phyloP scores from a whole-genome alignment of 2,329 filamentous ascomycete species.

The Chaetomium sp. region DNA sequence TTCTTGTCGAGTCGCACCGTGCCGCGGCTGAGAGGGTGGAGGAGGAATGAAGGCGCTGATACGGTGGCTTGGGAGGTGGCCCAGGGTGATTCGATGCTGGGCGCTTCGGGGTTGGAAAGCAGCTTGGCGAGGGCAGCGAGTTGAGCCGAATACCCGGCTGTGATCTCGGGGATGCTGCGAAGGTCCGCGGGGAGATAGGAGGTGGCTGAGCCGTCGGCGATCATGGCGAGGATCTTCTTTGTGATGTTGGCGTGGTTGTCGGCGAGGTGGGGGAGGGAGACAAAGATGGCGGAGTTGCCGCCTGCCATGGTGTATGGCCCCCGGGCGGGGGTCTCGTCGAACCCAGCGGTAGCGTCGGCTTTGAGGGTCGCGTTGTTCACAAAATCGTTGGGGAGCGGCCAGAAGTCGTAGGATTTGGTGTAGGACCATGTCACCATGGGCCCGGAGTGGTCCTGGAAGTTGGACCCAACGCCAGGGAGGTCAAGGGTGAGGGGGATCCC shows the following conservation, averaged over 20 bases:
- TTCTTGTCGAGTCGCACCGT: slow-evolving; percentile 22
- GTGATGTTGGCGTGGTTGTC: slow-evolving; percentile 10
- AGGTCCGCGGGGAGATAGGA: slow-evolving; percentile 15
- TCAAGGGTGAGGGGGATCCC: slow-evolving; percentile 47
- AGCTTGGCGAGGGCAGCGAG: slow-evolving; percentile 12
- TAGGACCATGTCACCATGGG: slow-evolving; percentile 21
- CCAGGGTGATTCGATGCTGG: slow-evolving; percentile 15
- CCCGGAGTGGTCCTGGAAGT: slow-evolving; percentile 33
- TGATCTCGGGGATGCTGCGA: slow-evolving; percentile 8
- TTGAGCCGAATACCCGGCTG: slow-evolving; percentile 16
- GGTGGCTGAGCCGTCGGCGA: neutral
- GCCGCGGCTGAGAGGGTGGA: slow-evolving; percentile 25
- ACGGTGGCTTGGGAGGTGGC: slow-evolving; percentile 12
- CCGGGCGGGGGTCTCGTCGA: slow-evolving; percentile 27
- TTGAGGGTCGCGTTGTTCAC: slow-evolving; percentile 27
- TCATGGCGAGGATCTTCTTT: slow-evolving; percentile 10
- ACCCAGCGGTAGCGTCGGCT: slow-evolving; percentile 28
- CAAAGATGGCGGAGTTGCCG: slow-evolving; percentile 28
- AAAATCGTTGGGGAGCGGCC: slow-evolving; percentile 16
- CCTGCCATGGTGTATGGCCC: slow-evolving; percentile 34
- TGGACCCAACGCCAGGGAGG: slow-evolving; percentile 53
- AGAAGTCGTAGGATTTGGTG: slow-evolving; percentile 18
- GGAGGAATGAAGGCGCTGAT: slow-evolving; percentile 21
- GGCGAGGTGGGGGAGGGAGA: slow-evolving; percentile 18
- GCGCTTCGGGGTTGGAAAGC: slow-evolving; percentile 7